These are phyloP conservation scores for Eleusine coracana DNA, from an alignment of 176 grass and related monocot species.

Conservation along the genomic window DNA sequence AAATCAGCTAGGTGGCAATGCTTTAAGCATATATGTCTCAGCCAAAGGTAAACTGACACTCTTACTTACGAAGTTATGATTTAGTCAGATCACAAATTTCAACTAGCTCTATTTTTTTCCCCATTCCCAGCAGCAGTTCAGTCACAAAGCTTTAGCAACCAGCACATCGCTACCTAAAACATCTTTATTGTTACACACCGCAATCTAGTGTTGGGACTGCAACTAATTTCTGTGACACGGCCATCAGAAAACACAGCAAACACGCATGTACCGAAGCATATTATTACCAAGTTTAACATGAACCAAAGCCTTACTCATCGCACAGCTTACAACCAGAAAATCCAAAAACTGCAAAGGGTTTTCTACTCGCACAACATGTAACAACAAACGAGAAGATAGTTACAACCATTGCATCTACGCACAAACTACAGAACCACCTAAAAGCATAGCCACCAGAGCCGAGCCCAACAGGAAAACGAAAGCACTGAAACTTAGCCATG, in stretches of 20 bases:
- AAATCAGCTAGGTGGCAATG: too few relatives aligned
- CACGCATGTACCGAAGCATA: not conserved
- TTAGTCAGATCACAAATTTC: not conserved
- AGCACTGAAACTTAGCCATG: conserved; percentile 3
- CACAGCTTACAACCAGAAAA: not conserved
- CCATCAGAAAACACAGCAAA: not conserved
- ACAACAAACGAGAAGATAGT: not conserved
- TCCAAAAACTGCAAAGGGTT: not conserved
- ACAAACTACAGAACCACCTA: conserved; percentile 8
- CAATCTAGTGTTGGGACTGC: not conserved
- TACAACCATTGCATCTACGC: not conserved
- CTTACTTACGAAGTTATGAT: not conserved
- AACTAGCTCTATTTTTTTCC: not conserved
- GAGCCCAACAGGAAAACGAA: not conserved
- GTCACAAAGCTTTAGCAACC: too few relatives aligned
- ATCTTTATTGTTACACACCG: not conserved
- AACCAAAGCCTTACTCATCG: not conserved
- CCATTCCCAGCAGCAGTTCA: too few relatives aligned
- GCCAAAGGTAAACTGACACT: too few relatives aligned
- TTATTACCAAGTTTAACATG: too few relatives aligned
- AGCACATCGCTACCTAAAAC: too few relatives aligned
- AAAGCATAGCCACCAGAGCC: not conserved
- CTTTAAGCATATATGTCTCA: too few relatives aligned
- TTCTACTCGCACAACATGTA: not conserved
- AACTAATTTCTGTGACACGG: not conserved